These are phyloP conservation scores for Fusarium pseudoanthophilum DNA, from an alignment of 2,329 filamentous ascomycete genomes.

Conservation along the genomic window DNA sequence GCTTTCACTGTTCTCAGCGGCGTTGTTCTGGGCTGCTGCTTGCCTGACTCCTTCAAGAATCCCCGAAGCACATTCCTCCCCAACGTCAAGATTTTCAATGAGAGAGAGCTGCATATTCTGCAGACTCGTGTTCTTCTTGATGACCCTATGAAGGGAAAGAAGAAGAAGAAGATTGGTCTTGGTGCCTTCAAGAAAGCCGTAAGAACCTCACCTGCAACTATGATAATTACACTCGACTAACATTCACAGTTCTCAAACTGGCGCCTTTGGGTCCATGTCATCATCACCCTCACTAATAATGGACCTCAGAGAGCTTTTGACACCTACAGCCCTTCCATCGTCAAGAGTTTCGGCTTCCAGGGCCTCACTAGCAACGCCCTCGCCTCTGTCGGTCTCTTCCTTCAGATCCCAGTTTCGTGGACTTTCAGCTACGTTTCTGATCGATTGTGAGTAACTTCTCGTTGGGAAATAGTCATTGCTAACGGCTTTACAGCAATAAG, in stretches of 20 bases:
- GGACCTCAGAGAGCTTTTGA: constrained; percentile 59
- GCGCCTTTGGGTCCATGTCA: constrained; percentile 62
- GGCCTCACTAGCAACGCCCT: constrained; percentile 62
- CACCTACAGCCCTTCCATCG: constrained; percentile 65
- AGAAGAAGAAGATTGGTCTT: constrained; percentile 59
- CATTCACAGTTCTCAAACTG: constrained; percentile 57
- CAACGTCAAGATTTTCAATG: constrained; percentile 48
- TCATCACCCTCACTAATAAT: constrained; percentile 62
- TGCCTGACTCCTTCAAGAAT: constrained; percentile 58
- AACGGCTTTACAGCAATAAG: constrained; percentile 48
- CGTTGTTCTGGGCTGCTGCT: constrained; percentile 54
- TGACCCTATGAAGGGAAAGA: constrained; percentile 58
- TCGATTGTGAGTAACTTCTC: constrained; percentile 54
- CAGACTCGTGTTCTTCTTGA: constrained; percentile 55
- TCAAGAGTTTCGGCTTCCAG: constrained; percentile 63
- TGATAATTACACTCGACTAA: not conserved
- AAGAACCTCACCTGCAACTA: constrained; percentile 18
- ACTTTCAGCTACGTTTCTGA: constrained; percentile 64
- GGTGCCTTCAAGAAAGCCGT: constrained; percentile 57
- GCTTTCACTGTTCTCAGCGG: constrained; percentile 60
- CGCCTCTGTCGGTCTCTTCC: constrained; percentile 63
- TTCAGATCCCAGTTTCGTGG: constrained; percentile 63
- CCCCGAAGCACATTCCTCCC: constrained; percentile 57
- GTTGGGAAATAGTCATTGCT: fast-evolving
- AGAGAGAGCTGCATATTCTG: constrained; percentile 56